Evolutionary conservation across 2,329 filamentous ascomycete genomes (phyloP).

Genomic region (Clonostachys byssicola): DNA sequence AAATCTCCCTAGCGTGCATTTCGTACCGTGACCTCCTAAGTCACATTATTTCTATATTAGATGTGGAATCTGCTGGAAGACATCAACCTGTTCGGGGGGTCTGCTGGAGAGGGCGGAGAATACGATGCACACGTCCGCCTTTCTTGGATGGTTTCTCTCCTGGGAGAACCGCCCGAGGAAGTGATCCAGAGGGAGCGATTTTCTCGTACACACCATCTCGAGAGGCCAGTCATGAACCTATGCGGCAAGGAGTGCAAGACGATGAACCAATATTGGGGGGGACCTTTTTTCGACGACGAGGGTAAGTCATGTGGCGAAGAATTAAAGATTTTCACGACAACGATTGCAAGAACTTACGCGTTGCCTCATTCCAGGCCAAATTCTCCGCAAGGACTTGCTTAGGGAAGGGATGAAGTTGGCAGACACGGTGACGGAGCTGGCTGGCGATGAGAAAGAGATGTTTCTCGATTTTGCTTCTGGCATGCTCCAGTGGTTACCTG

Average conservation of each 20-base stretch:
- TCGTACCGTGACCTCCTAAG: too few species aligned
- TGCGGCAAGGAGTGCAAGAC: conserved; percentile 5
- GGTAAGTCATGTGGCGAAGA: conserved; percentile 1
- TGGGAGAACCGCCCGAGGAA: conserved; percentile 8
- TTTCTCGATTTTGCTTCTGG: conserved; percentile 12
- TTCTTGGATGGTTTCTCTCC: conserved; percentile 9
- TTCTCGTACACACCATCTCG: conserved; percentile 5
- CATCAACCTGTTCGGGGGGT: conserved; percentile 7
- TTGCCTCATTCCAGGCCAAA: not conserved
- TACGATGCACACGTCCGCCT: conserved; percentile 14
- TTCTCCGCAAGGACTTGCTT: conserved; percentile 6
- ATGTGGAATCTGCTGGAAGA: conserved; percentile 15
- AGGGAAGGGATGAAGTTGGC: conserved; percentile 1
- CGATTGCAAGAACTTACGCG: too few species aligned
- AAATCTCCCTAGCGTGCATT: too few species aligned
- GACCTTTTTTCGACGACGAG: conserved; percentile 9
- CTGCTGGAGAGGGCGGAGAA: conserved; percentile 9
- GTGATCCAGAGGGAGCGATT: conserved; percentile 9
- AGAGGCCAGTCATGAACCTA: not conserved
- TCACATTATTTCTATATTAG: conserved; percentile 2
- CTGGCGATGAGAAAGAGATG: conserved; percentile 9
- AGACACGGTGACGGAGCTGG: conserved; percentile 10
- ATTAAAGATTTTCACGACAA: not conserved
- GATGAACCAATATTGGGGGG: conserved; percentile 13
- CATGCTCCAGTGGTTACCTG: conserved; percentile 17